Percentiles rank a stretch among this genome's conserved stretches.
Conservation (phyloP, 2,329 filamentous ascomycete genomes). For the Penicillium expansum region DNA sequence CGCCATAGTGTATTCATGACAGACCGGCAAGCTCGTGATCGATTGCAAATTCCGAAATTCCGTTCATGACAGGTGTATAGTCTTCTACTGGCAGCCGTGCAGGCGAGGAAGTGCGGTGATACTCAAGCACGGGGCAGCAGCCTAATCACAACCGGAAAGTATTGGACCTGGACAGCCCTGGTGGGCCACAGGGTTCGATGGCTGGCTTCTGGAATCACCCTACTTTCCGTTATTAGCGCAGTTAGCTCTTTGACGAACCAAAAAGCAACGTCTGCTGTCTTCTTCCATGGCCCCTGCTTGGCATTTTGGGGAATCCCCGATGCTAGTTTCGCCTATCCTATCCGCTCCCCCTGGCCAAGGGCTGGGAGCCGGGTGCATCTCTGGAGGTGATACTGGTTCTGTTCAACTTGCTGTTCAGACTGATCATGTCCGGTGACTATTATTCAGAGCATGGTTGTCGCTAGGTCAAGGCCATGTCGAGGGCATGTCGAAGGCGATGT, state of each 20-base stretch:
- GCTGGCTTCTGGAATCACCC: not conserved
- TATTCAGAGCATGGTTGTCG: not conserved
- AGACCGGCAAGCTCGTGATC: not conserved
- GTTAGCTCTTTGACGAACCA: not conserved
- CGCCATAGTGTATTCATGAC: not conserved
- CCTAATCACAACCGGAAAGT: conserved; percentile 10
- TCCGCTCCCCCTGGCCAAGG: not conserved
- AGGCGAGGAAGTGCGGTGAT: not conserved
- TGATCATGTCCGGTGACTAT: not conserved
- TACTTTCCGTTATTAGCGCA: not conserved
- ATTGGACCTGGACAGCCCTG: conserved; percentile 3
- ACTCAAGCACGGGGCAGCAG: conserved; percentile 13
- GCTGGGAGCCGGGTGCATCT: too few species aligned
- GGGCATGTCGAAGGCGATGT: not conserved
- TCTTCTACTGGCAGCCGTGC: not conserved
- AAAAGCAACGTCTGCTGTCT: too few species aligned
- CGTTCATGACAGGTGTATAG: not conserved
- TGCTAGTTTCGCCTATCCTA: not conserved
- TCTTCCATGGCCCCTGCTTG: too few species aligned
- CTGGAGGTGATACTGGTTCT: not conserved
- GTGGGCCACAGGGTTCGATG: not conserved
- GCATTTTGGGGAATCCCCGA: too few species aligned
- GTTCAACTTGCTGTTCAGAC: not conserved
- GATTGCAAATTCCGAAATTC: not conserved
- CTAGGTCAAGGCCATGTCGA: not conserved